Evolutionary conservation across 345 rosid species (phyloP).

Genomic region (Linum lewisii): DNA sequence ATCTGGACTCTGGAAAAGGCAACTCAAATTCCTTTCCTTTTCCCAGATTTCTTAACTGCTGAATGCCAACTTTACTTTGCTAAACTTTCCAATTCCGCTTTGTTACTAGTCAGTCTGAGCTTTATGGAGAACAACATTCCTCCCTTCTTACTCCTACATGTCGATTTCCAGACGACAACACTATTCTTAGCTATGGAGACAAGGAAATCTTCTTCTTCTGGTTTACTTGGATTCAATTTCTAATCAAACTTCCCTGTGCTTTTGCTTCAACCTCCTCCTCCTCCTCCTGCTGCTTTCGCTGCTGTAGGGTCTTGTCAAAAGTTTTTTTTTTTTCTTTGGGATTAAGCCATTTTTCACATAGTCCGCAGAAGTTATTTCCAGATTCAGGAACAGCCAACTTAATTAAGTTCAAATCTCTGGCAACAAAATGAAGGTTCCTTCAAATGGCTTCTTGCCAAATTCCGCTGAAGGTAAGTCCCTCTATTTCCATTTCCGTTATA

Average conservation of each 20-base stretch:
- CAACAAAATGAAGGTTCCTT: constrained; percentile 68
- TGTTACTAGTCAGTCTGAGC: background rate
- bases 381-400: background rate
- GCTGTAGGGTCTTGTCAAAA: background rate
- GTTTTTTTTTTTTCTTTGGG: too few relatives aligned
- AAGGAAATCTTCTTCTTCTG: background rate
- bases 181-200: background rate
- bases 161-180: too few relatives aligned
- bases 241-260: background rate
- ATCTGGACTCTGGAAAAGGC: background rate
- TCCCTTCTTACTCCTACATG: too few relatives aligned
- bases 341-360: too few relatives aligned
- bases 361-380: background rate
- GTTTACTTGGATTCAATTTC: background rate
- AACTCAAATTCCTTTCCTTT: background rate
- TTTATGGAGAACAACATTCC: too few relatives aligned
- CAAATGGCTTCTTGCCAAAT: constrained; percentile 64
- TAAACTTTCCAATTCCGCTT: constrained; percentile 4
- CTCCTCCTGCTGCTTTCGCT: background rate
- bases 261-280: too few relatives aligned
- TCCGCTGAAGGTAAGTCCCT: constrained; percentile 57
- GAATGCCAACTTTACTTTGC: background rate
- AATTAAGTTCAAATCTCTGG: background rate
- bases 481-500: background rate
- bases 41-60: constrained; percentile 3